phyloP scores from a whole-genome alignment of 495 filamentous ascomycete species.

The Aspergillus asperescens region DNA sequence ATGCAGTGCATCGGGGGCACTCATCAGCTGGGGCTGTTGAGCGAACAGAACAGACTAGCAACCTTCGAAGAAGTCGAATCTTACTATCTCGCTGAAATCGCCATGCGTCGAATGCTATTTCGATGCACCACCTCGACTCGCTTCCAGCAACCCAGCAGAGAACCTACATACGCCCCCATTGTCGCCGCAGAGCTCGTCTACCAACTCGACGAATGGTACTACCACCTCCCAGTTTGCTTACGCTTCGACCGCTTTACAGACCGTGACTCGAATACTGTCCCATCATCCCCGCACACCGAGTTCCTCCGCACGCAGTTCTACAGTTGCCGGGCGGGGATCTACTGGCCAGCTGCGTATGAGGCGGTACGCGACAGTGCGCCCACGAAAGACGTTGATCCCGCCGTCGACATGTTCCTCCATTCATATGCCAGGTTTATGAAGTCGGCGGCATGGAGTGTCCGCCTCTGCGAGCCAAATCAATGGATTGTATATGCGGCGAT shows the following conservation, averaged over 20 bases:
- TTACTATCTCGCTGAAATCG: slow-evolving; percentile 10
- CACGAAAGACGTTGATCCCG: neutral
- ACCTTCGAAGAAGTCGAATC: too few species aligned
- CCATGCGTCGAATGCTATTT: slow-evolving; percentile 10
- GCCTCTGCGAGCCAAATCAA: neutral
- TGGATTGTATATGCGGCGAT: slow-evolving; percentile 3
- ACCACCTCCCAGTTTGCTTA: neutral
- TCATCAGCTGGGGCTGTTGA: too few species aligned
- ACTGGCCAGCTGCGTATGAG: slow-evolving; percentile 7
- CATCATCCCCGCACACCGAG: neutral
- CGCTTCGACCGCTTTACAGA: neutral
- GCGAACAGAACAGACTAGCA: too few species aligned
- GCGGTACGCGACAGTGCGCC: neutral
- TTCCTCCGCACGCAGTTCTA: slow-evolving; percentile 9
- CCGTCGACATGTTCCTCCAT: neutral
- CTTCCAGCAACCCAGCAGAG: neutral
- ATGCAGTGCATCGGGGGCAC: too few species aligned
- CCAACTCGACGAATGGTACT: slow-evolving; percentile 7
- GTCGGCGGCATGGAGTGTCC: neutral
- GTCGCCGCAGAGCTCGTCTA: slow-evolving; percentile 3
- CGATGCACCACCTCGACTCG: slow-evolving; percentile 1
- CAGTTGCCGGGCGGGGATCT: slow-evolving; percentile 4
- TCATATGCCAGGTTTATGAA: neutral
- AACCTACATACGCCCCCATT: slow-evolving; percentile 1
- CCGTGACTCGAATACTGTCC: neutral